Conservation (phyloP, 1,284 basidiomycete species). For the Sporisorium reilianum region DNA sequence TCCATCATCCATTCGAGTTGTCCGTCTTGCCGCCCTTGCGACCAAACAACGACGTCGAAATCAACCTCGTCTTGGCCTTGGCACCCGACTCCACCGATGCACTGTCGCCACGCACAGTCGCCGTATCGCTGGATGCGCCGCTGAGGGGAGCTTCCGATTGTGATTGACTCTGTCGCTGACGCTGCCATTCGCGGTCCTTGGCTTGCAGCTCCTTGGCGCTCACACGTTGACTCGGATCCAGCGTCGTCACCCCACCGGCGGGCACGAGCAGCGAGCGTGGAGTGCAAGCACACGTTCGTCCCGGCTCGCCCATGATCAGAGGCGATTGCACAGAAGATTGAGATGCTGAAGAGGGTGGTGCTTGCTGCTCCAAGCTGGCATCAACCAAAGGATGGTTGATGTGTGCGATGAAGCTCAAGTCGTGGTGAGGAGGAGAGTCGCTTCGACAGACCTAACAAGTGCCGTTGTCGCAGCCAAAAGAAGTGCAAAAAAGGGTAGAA, state of each 20-base stretch:
- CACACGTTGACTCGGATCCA: constrained; percentile 41
- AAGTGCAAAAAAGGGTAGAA: constrained; percentile 71
- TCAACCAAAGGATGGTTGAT: neutral
- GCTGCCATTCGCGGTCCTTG: constrained; percentile 30
- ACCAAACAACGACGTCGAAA: neutral
- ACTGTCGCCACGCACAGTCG: constrained; percentile 1
- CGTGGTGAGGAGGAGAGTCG: neutral
- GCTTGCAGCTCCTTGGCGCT: constrained; percentile 39
- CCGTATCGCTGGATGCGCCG: neutral
- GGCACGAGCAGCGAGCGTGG: constrained; percentile 36
- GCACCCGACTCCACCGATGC: neutral
- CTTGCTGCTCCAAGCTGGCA: neutral
- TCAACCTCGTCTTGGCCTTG: neutral
- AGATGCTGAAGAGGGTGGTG: too few relatives aligned
- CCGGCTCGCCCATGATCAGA: constrained; percentile 10
- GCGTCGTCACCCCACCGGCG: constrained; percentile 30
- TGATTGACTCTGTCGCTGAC: constrained; percentile 4
- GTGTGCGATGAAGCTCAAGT: neutral
- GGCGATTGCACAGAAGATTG: neutral
- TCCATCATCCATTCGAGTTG: too few relatives aligned
- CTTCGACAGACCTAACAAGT: constrained; percentile 12
- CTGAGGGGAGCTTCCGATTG: neutral
- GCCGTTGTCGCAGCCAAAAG: neutral
- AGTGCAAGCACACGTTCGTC: constrained; percentile 37
- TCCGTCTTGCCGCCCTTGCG: constrained; percentile 5